phyloP scores from a whole-genome alignment of 768 basidiomycete species.

The Collybiopsis luxurians region DNA sequence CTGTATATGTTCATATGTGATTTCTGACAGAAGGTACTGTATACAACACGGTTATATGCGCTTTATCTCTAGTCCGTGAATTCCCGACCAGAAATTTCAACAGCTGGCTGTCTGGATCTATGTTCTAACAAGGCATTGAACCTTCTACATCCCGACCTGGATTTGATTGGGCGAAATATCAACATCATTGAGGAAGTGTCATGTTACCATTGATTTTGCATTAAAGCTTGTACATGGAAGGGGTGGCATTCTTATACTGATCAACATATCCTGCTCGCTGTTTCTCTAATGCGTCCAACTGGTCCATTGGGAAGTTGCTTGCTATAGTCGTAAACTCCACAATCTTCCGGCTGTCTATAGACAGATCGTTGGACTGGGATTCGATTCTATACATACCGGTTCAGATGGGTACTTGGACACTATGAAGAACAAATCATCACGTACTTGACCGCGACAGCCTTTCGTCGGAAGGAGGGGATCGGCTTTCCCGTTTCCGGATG shows the following conservation, averaged over 20 bases:
- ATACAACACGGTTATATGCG: too few relatives aligned
- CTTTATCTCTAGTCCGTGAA: too few relatives aligned
- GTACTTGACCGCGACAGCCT: background rate
- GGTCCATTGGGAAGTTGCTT: background rate
- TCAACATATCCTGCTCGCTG: background rate
- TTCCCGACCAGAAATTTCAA: too few relatives aligned
- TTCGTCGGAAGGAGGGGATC: background rate
- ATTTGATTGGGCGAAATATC: too few relatives aligned
- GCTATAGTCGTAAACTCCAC: background rate
- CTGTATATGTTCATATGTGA: too few relatives aligned
- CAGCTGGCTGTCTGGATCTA: too few relatives aligned
- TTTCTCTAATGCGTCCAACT: background rate
- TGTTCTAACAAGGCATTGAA: too few relatives aligned
- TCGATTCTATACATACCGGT: background rate
- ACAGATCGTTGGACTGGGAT: background rate
- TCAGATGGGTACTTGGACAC: background rate
- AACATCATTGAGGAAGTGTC: background rate
- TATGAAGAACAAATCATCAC: background rate
- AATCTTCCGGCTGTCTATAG: background rate
- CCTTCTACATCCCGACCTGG: too few relatives aligned
- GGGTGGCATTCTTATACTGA: too few relatives aligned
- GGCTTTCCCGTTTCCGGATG: background rate
- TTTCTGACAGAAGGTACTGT: too few relatives aligned
- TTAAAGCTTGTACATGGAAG: background rate
- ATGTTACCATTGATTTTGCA: background rate